phyloP scores from a whole-genome alignment of 1,139 yeast species.

The Entelexis sorbosivorans region DNA sequence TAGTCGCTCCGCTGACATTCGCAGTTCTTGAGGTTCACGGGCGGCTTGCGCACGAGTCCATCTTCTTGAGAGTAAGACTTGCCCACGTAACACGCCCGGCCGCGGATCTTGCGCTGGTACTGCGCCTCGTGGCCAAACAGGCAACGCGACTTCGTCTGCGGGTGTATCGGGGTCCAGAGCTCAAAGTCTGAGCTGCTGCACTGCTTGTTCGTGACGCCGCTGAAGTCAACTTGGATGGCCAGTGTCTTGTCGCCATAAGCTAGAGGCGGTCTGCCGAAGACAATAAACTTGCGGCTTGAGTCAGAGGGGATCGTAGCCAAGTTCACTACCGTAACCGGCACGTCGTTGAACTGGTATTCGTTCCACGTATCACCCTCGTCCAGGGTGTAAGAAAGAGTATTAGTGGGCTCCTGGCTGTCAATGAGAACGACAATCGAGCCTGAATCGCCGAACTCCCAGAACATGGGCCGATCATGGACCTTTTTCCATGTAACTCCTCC shows the following conservation, averaged over 20 bases:
- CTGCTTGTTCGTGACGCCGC: constrained; percentile 49
- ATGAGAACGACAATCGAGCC: constrained; percentile 78
- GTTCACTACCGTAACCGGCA: constrained; percentile 50
- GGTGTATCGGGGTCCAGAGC: constrained; percentile 70
- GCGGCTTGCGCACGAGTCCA: neutral
- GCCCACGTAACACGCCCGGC: constrained; percentile 72
- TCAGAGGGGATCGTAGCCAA: constrained; percentile 87
- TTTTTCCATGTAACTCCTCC: constrained; percentile 89
- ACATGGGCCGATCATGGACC: constrained; percentile 55
- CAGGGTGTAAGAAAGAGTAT: constrained; percentile 51
- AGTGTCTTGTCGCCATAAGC: constrained; percentile 36
- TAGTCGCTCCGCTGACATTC: constrained; percentile 77
- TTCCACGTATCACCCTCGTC: constrained; percentile 77
- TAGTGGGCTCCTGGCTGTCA: constrained; percentile 45
- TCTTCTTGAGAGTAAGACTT: constrained; percentile 40
- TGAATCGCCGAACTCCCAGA: constrained; percentile 96
- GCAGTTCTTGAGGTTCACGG: constrained; percentile 48
- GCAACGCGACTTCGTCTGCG: constrained; percentile 47
- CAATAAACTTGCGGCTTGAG: constrained; percentile 61
- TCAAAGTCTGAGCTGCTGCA: constrained; percentile 74
- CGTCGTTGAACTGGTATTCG: constrained; percentile 51
- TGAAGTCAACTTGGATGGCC: constrained; percentile 59
- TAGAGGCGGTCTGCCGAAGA: constrained; percentile 38
- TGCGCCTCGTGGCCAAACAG: constrained; percentile 79
- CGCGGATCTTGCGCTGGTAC: constrained; percentile 60